phyloP scores from a whole-genome alignment of 2,329 filamentous ascomycete genomes.

The Epichloe elymi region DNA sequence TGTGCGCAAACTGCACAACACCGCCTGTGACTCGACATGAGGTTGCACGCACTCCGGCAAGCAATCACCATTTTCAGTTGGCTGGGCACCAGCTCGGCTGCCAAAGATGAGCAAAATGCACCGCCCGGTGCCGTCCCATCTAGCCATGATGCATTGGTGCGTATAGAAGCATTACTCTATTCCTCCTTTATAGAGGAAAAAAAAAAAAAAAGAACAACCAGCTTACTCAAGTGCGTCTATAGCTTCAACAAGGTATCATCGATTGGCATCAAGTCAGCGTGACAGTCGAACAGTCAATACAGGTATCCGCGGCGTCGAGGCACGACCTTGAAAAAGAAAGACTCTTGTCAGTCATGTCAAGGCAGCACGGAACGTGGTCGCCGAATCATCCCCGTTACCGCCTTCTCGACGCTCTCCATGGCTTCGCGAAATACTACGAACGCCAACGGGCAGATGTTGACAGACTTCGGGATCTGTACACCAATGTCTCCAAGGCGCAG shows the following conservation, averaged over 20 bases:
- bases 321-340: constrained; percentile 19
- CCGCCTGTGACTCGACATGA: background rate
- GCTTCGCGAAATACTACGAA: constrained; percentile 22
- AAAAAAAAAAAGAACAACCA: background rate
- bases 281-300: constrained; percentile 12
- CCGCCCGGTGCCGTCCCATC: background rate
- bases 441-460: constrained; percentile 23
- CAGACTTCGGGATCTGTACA: constrained; percentile 23
- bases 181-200: background rate
- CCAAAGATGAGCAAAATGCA: background rate
- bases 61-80: background rate
- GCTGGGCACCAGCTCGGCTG: background rate
- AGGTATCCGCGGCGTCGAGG: constrained; percentile 10
- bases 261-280: constrained; percentile 16
- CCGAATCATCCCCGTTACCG: constrained; percentile 25
- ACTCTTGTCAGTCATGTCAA: constrained; percentile 17
- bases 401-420: constrained; percentile 26
- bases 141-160: background rate
- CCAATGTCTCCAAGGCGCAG: constrained; percentile 22
- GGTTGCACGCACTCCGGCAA: background rate
- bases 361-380: constrained; percentile 19
- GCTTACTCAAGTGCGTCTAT: background rate
- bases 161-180: background rate
- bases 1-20: background rate
- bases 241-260: constrained; percentile 4